Conservation (phyloP, 345 rosid species). For the Ceriops tagal region DNA sequence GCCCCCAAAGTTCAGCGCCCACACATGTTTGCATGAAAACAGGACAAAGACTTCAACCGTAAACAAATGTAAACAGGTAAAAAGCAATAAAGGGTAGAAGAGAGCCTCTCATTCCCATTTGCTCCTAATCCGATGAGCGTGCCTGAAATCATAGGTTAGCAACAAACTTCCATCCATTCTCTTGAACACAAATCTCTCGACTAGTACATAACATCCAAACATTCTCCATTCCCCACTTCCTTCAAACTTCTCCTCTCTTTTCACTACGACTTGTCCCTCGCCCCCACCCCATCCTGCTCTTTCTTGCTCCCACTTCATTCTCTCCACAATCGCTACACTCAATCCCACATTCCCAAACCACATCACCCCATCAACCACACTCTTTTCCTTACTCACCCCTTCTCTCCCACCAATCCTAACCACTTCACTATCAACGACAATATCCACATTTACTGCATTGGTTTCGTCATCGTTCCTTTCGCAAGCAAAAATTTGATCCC, state of each 20-base stretch:
- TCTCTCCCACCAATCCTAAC: background rate
- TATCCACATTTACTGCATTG: constrained; percentile 8
- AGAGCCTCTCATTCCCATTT: constrained; percentile 7
- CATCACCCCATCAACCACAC: background rate
- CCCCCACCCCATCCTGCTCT: constrained; percentile 6
- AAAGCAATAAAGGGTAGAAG: too few relatives aligned
- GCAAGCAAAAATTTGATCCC: constrained; percentile 9
- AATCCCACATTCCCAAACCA: constrained; percentile 12
- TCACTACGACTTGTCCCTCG: constrained; percentile 7
- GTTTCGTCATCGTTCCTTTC: background rate
- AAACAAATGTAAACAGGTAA: too few relatives aligned
- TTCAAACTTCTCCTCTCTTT: background rate
- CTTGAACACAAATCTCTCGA: constrained; percentile 20
- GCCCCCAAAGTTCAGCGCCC: too few relatives aligned
- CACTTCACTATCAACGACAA: background rate
- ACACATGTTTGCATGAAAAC: too few relatives aligned
- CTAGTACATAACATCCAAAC: constrained; percentile 22
- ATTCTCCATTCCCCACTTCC: constrained; percentile 6
- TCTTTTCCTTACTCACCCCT: background rate
- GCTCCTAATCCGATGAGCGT: constrained; percentile 2
- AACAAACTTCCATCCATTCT: constrained; percentile 18
- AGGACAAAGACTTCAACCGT: too few relatives aligned
- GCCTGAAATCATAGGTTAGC: constrained; percentile 13
- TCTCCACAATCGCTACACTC: constrained; percentile 10
- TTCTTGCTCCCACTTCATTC: constrained; percentile 18